phyloP scores from a whole-genome alignment of 805 yeast species.

The Pichia occidentalis region DNA sequence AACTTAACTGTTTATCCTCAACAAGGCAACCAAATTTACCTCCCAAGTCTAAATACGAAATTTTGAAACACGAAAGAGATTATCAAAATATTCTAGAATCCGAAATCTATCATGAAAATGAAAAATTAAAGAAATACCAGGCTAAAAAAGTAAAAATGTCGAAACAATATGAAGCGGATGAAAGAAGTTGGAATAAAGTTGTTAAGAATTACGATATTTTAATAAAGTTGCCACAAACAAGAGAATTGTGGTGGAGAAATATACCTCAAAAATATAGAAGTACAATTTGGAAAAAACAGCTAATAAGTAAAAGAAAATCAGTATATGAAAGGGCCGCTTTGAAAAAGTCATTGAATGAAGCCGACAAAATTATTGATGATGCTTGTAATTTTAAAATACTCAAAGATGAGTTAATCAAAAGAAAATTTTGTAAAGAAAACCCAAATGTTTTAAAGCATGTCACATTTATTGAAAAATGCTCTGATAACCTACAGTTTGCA shows the following conservation, averaged over 20 bases:
- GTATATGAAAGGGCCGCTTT: conserved; percentile 7
- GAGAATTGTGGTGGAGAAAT: conserved; percentile 60
- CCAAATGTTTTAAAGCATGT: conserved; percentile 12
- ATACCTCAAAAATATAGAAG: conserved; percentile 39
- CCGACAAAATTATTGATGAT: conserved; percentile 20
- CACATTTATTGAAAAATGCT: conserved; percentile 19
- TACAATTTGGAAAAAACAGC: conserved; percentile 44
- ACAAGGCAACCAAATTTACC: conserved; percentile 65
- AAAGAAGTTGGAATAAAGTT: conserved; percentile 37
- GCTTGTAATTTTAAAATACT: conserved; percentile 28
- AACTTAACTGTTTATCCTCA: conserved; percentile 30
- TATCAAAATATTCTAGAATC: conserved; percentile 38
- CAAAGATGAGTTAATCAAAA: conserved; percentile 15
- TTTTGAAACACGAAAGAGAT: conserved; percentile 46
- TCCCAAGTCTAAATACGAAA: conserved; percentile 52
- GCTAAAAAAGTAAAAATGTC: conserved; percentile 29
- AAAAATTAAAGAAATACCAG: conserved; percentile 28
- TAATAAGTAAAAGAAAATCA: conserved; percentile 33
- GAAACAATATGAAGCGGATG: conserved; percentile 34
- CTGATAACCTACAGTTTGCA: conserved; percentile 21
- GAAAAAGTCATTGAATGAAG: conserved; percentile 13
- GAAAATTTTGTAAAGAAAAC: conserved; percentile 15
- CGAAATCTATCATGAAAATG: conserved; percentile 36
- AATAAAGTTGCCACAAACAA: conserved; percentile 33
- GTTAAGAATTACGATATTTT: conserved; percentile 31